Conservation (phyloP, 192 early-diverging fungal genomes). For the Rhizoclosmatium sp. region DNA sequence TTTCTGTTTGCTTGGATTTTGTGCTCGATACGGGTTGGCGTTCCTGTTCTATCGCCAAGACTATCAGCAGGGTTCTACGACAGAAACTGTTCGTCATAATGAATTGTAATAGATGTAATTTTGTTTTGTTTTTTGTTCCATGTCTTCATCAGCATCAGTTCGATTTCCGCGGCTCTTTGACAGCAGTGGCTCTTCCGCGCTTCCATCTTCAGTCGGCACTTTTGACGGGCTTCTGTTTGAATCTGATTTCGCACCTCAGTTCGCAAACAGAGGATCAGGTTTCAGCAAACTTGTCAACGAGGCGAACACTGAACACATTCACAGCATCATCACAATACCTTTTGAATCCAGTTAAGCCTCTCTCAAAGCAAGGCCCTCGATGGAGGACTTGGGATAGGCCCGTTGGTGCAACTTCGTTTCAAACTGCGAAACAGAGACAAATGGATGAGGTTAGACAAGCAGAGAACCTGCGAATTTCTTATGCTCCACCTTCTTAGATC, state of each 20-base stretch:
- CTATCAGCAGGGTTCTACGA: background rate
- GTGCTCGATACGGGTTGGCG: slow-evolving; percentile 83
- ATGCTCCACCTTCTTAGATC: background rate
- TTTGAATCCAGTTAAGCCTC: background rate
- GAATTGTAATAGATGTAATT: too few species aligned
- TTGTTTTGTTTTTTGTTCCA: too few species aligned
- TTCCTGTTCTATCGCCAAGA: slow-evolving; percentile 74
- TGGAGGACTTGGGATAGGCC: slow-evolving; percentile 19
- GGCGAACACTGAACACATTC: background rate
- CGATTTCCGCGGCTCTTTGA: too few species aligned
- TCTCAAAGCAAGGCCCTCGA: slow-evolving; percentile 7
- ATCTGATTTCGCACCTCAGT: background rate
- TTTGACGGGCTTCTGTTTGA: background rate
- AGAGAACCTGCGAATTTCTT: background rate
- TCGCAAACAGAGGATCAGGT: background rate
- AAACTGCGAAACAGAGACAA: background rate
- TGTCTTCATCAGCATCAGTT: too few species aligned
- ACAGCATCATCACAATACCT: background rate
- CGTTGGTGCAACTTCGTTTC: background rate
- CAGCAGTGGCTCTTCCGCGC: background rate
- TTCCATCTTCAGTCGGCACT: background rate
- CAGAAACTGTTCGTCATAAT: too few species aligned
- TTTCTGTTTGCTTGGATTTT: slow-evolving; percentile 76
- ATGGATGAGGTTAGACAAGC: background rate
- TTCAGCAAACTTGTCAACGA: background rate